A percentile compares a stretch with the other conserved stretches of the same genome.
These are phyloP conservation scores for Rhododendron simsii DNA, from an alignment of 148 eudicot species.

Conservation along the genomic window DNA sequence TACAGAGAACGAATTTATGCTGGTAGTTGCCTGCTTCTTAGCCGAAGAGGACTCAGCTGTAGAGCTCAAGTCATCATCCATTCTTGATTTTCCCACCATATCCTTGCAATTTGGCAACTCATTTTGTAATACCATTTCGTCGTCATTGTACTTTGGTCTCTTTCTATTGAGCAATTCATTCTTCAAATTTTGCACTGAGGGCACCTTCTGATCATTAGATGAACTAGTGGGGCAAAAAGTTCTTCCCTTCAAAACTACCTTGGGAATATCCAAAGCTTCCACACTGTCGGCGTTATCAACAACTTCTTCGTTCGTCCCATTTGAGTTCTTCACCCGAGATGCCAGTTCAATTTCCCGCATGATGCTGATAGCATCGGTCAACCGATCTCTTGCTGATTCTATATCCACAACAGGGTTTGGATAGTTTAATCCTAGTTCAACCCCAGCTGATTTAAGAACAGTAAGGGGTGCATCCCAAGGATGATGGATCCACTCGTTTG, in stretches of 20 bases:
- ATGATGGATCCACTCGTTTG: constrained; percentile 96
- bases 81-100: constrained; percentile 24
- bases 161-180: constrained; percentile 38
- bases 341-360: constrained; percentile 62
- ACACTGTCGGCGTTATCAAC: constrained; percentile 51
- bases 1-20: constrained; percentile 53
- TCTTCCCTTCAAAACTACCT: constrained; percentile 39
- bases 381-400: constrained; percentile 60
- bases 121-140: constrained; percentile 23
- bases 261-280: constrained; percentile 29
- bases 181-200: constrained; percentile 46
- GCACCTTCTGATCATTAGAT: constrained; percentile 83
- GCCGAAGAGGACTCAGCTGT: constrained; percentile 76
- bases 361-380: constrained; percentile 52
- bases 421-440: constrained; percentile 80
- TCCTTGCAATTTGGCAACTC: constrained; percentile 21
- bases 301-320: constrained; percentile 58
- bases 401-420: constrained; percentile 78
- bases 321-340: constrained; percentile 28
- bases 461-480: constrained; percentile 84
- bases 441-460: constrained; percentile 80
- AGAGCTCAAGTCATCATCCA: constrained; percentile 67
- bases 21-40: constrained; percentile 52
- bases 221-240: constrained; percentile 44
- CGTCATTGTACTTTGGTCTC: constrained; percentile 38